Evolutionary conservation across 805 yeast genomes (phyloP).

Genomic region (Yarrowia yakushimensis): DNA sequence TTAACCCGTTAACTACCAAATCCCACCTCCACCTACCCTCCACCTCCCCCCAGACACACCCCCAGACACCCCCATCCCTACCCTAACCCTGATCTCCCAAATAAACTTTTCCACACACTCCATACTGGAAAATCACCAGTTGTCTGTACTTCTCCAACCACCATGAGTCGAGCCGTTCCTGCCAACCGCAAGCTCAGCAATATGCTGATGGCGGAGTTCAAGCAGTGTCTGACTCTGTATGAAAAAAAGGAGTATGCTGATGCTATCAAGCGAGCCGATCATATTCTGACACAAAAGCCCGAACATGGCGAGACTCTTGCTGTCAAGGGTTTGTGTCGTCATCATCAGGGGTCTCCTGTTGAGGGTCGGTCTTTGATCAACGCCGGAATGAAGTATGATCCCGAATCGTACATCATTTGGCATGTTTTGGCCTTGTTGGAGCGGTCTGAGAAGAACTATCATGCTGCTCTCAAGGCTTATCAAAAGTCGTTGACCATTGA

Average conservation of each 20-base stretch:
- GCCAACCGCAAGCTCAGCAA: constrained; percentile 37
- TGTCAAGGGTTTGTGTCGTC: constrained; percentile 71
- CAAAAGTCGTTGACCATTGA: constrained; percentile 72
- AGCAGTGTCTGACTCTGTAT: constrained; percentile 76
- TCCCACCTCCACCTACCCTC: no score
- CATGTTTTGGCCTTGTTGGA: constrained; percentile 85
- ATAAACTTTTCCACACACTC: no score
- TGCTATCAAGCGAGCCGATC: constrained; percentile 71
- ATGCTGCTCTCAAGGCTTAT: constrained; percentile 76
- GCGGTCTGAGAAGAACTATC: constrained; percentile 63
- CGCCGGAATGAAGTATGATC: constrained; percentile 58
- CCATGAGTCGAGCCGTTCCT: constrained; percentile 26
- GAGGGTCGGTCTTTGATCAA: constrained; percentile 63
- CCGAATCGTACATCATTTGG: constrained; percentile 65
- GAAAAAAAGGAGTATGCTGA: constrained; percentile 86
- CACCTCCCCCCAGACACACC: no score
- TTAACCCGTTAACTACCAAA: no score
- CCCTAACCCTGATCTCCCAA: no score
- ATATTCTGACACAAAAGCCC: constrained; percentile 69
- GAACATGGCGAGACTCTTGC: constrained; percentile 78
- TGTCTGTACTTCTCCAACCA: background rate
- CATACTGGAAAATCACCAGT: no score
- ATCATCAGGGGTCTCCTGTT: constrained; percentile 45
- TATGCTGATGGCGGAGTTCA: constrained; percentile 73
- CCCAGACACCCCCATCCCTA: no score